phyloP scores from a whole-genome alignment of 148 eudicot genomes.

The Chenopodium formosanum region DNA sequence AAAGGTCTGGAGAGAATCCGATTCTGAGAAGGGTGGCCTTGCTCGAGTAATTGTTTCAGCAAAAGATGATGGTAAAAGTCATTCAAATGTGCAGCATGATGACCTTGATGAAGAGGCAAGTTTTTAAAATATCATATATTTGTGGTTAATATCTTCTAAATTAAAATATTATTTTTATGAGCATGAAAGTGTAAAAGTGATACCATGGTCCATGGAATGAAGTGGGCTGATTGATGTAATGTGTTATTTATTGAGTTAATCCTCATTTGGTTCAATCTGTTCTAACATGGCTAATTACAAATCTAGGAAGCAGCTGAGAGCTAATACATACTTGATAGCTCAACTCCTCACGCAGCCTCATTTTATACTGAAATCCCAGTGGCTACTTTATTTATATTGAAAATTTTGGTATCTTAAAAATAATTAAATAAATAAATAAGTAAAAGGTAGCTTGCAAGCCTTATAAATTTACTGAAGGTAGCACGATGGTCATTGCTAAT shows the following conservation, averaged over 20 bases:
- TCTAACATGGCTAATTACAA: not conserved
- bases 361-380: not conserved
- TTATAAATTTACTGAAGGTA: not conserved
- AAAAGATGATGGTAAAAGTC: constrained; percentile 16
- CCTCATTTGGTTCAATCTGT: not conserved
- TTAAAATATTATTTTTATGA: not conserved
- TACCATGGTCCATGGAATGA: not conserved
- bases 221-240: not conserved
- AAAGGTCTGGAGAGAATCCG: constrained; percentile 47
- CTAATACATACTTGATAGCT: not conserved
- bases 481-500: not conserved
- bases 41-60: constrained; percentile 35
- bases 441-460: not conserved
- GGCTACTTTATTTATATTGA: not conserved
- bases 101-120: constrained; percentile 47
- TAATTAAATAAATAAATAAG: too few species aligned
- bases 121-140: not conserved
- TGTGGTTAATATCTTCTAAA: not conserved
- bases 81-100: constrained; percentile 17
- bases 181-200: not conserved
- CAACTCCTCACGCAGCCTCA: not conserved
- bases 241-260: not conserved
- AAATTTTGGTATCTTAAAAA: not conserved
- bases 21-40: constrained; percentile 55
- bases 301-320: not conserved